Percentiles rank a stretch among this genome's conserved stretches.
Conservation (phyloP, 805 yeast genomes). For the Kluyveromyces dobzhanskii region DNA sequence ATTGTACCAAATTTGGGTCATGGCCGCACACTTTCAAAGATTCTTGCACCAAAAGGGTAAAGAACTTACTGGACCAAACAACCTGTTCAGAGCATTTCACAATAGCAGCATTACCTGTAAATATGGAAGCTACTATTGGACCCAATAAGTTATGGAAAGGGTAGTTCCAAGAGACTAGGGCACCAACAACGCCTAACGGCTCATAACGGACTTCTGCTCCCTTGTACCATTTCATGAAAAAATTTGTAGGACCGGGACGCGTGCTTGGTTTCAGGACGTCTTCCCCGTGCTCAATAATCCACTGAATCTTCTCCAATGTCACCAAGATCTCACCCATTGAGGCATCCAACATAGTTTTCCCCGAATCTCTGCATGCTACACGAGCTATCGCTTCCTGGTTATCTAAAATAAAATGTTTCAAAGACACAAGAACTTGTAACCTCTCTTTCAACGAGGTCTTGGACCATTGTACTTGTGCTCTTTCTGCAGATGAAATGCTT, state of each 20-base stretch:
- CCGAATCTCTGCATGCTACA: constrained; percentile 93
- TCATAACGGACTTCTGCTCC: constrained; percentile 91
- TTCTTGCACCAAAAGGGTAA: constrained; percentile 58
- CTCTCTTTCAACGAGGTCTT: constrained; percentile 52
- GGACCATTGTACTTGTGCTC: constrained; percentile 30
- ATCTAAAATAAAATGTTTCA: constrained; percentile 61
- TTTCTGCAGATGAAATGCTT: constrained; percentile 36
- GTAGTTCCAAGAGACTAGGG: constrained; percentile 94
- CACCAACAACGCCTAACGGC: constrained; percentile 80
- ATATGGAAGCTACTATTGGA: constrained; percentile 80
- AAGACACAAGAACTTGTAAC: constrained; percentile 59
- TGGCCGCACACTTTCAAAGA: constrained; percentile 68
- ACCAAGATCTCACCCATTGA: constrained; percentile 95
- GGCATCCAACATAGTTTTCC: constrained; percentile 93
- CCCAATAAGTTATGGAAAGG: constrained; percentile 94
- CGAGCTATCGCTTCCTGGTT: constrained; percentile 84
- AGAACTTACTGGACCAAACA: constrained; percentile 86
- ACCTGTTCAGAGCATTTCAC: constrained; percentile 95
- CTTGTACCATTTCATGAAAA: constrained; percentile 74
- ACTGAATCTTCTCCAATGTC: constrained; percentile 82
- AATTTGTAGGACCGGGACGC: constrained; percentile 81
- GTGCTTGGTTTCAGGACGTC: constrained; percentile 56
- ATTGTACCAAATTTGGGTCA: constrained; percentile 77
- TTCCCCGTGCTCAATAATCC: constrained; percentile 85
- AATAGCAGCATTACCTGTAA: constrained; percentile 86